phyloP scores from a whole-genome alignment of 176 grass and related monocot genomes.

The Zoysia pacifica region DNA sequence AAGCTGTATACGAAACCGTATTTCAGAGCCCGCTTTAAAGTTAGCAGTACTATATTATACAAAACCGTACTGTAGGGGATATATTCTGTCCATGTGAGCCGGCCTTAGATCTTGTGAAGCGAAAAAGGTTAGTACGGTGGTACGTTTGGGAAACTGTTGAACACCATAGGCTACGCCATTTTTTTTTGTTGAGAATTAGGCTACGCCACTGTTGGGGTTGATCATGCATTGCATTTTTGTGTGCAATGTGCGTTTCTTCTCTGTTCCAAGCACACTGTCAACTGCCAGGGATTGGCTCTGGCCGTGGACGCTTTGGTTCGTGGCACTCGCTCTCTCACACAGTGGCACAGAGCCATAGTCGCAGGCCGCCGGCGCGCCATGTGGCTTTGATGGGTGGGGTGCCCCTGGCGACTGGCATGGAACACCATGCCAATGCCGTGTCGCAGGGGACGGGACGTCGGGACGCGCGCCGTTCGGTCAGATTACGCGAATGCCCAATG shows the following conservation, averaged over 20 bases:
- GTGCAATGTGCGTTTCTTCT: too few relatives aligned
- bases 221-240: too few relatives aligned
- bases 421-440: slow-evolving; percentile 28
- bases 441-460: slow-evolving; percentile 16
- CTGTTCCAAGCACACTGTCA: too few relatives aligned
- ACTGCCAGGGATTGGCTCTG: slow-evolving; percentile 3
- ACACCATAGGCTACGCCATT: too few relatives aligned
- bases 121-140: neutral
- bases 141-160: neutral
- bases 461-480: neutral
- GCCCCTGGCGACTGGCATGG: slow-evolving; percentile 1
- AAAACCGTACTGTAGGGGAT: neutral
- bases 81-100: slow-evolving; percentile 3
- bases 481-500: neutral
- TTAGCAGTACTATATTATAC: neutral
- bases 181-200: too few relatives aligned
- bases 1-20: neutral
- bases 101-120: neutral
- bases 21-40: slow-evolving; percentile 27
- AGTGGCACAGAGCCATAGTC: neutral
- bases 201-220: too few relatives aligned
- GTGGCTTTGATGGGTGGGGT: slow-evolving; percentile 17
- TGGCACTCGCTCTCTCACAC: slow-evolving; percentile 16
- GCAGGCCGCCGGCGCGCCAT: neutral
- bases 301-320: slow-evolving; percentile 23